Evolutionary conservation across 805 yeast genomes (phyloP), one percentile per base, ranked within the genome.

Genomic region (Zygosaccharomyces lentus): DNA sequence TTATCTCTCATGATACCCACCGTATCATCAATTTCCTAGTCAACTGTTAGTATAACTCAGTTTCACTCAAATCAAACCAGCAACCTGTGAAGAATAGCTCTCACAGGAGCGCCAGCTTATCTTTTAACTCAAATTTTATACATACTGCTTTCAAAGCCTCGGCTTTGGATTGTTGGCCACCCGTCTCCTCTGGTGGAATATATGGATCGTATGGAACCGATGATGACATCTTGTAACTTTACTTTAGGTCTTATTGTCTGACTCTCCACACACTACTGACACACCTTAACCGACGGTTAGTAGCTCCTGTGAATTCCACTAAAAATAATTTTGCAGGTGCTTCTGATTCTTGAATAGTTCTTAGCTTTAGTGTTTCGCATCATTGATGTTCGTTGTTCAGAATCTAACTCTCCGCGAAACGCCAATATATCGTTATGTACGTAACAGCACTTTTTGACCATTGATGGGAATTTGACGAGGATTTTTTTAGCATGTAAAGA

Each of bases 1-100:
- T 93, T 91, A 61, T 91, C 96, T 69, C 97, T 79, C 99, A 91
- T 93, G 64, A 90, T 85, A 13, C 95, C 97, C 36, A 93, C 96
- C 12, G 99, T 90, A 63, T 88, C 96, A 68, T 87, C 93, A 65
- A 88, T 87, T 75, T 87, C 93, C 78, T 79, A 58, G 25, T 17
- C 1, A 37, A 5, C 4, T 6, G 41, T 38, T 31, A 38, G 41
- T 38, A 38, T 16, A 9, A 26, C 17, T 26, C 12, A 10, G n/a
- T 29, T 29, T 13, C 32, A 12, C 32, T 19, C 13, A n/a, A 29
- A 29, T 12, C 8, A 7, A 4, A 29, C n/a, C n/a, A 12, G 9
- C 8, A 29, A 5, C 8, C 10, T n/a, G 8, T 3, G 7, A 29
- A 12, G n/a, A 29, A 10, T 13, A 29, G 13, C 15, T 29, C 10